Percentiles rank a stretch among this genome's conserved stretches.
Conservation (phyloP, 2,329 filamentous ascomycete genomes). For the Cladosporium oxysporum region DNA sequence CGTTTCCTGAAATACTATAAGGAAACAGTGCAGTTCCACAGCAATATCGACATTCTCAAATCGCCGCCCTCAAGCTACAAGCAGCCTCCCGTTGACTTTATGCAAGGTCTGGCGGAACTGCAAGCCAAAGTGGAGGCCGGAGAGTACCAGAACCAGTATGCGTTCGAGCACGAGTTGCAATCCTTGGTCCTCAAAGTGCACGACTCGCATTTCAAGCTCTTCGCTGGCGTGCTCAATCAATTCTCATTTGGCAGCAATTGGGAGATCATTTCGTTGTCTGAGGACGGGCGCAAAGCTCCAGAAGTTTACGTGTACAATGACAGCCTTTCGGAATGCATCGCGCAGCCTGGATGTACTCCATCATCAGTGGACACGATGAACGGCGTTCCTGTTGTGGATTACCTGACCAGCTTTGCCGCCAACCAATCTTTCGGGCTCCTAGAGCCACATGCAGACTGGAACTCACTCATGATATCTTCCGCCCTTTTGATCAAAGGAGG, state of each 20-base stretch:
- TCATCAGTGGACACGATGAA: slow-evolving; percentile 43
- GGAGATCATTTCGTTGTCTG: slow-evolving; percentile 1
- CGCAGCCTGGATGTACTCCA: slow-evolving; percentile 23
- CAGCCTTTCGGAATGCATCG: background rate
- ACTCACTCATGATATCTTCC: slow-evolving; percentile 38
- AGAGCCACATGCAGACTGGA: slow-evolving; percentile 41
- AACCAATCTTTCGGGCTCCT: slow-evolving; percentile 34
- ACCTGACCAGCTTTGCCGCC: slow-evolving; percentile 30
- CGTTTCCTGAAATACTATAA: slow-evolving; percentile 45
- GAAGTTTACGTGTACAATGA: background rate
- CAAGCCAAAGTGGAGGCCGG: slow-evolving; percentile 33
- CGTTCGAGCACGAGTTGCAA: slow-evolving; percentile 42
- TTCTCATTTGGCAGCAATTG: slow-evolving; percentile 1
- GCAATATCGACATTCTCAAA: slow-evolving; percentile 42
- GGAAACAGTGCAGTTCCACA: slow-evolving; percentile 45
- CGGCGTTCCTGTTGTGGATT: slow-evolving; percentile 37
- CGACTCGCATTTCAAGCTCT: slow-evolving; percentile 42
- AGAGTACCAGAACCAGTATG: slow-evolving; percentile 43
- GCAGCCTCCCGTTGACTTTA: slow-evolving; percentile 42
- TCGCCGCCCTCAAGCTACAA: slow-evolving; percentile 41
- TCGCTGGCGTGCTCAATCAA: slow-evolving; percentile 5
- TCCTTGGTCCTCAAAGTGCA: slow-evolving; percentile 40
- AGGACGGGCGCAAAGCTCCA: background rate
- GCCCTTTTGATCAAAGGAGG: slow-evolving; percentile 29
- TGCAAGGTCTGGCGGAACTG: slow-evolving; percentile 41